These are phyloP conservation scores for Yamadazyma paraphyllophila DNA, from an alignment of 805 yeast genomes.

Conservation along the genomic window DNA sequence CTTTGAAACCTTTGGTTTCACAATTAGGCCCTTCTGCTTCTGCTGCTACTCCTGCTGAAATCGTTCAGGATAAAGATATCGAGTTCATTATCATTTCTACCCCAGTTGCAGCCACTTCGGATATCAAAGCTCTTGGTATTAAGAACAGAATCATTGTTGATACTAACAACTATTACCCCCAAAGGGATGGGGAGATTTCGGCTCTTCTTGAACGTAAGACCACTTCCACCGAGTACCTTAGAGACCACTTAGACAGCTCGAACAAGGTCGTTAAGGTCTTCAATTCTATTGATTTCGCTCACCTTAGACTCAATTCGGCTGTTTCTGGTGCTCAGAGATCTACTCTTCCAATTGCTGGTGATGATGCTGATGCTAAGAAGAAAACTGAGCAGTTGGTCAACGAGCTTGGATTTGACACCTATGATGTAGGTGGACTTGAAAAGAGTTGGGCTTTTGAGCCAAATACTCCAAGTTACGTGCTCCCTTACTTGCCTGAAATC, in stretches of 20 bases:
- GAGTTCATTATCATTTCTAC: not conserved
- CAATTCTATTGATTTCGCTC: not conserved
- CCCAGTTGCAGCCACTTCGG: not conserved
- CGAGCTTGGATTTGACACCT: not conserved
- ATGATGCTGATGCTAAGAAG: not conserved
- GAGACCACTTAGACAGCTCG: not conserved
- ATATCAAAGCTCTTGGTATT: not conserved
- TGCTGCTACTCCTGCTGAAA: not conserved
- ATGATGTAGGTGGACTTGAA: not conserved
- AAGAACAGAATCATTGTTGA: not conserved
- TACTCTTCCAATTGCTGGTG: not conserved
- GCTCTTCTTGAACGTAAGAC: not conserved
- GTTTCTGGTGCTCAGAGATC: not conserved
- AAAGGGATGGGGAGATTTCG: not conserved
- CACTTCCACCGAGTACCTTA: not conserved
- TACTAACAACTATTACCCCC: not conserved
- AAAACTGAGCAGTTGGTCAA: not conserved
- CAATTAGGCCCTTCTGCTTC: not conserved
- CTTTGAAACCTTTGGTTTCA: not conserved
- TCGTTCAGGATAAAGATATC: not conserved
- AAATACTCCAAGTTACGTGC: not conserved
- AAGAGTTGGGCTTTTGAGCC: not conserved
- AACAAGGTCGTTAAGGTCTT: not conserved
- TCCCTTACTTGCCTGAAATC: not conserved
- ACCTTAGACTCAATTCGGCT: not conserved